Evolutionary conservation across 2,329 filamentous ascomycete species (phyloP), one percentile per base, ranked within the genome.

Genomic region (Fusarium sp.): DNA sequence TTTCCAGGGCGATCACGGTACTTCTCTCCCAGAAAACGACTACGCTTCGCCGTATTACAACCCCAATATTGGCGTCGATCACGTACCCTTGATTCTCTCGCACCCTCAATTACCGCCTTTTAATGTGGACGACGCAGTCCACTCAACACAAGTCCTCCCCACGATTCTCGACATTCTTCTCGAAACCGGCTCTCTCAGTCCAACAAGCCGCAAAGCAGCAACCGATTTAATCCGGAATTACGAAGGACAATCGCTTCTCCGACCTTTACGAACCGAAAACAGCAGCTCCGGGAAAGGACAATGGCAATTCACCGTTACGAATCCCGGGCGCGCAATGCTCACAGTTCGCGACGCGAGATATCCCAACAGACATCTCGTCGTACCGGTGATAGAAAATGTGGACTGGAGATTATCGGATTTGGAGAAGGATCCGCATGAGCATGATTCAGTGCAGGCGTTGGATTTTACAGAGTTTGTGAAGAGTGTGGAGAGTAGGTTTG

Each of bases 221-320:
- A 53, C 32, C 2, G 76, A 79, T 26, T 69, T 80, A 1, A 66
- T 74, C 23, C 38, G 59, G 9, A 80, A 77, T 60, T 80, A 79
- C 53, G 79, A 80, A 59, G 79, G 79, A 6, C 77, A 80, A 45
- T 80, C 78, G 3, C 69, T 80, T 18, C 67, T 80, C 6, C 78
- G 79, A 5, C 70, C 74, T 0, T 27, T 77, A 1, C 59, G 42
- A 13, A 45, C 53, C 2, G 38, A 45, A 3, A 73, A 70, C 15
- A 64, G 66, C 3, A 13, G 54, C 6, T 70, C 67, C 4, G 73
- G 73, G 14, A 67, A 75, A 18, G 78, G 76, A 7, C 69, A 78
- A 42, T 81, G 79, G 79, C 79, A 81, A 20, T 80, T 80, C 27
- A 79, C 77, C 6, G 75, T 80, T 10, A 75, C 77, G 4, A 81